Conservation (phyloP, 176 grass and related monocot genomes). For the Themeda triandra region DNA sequence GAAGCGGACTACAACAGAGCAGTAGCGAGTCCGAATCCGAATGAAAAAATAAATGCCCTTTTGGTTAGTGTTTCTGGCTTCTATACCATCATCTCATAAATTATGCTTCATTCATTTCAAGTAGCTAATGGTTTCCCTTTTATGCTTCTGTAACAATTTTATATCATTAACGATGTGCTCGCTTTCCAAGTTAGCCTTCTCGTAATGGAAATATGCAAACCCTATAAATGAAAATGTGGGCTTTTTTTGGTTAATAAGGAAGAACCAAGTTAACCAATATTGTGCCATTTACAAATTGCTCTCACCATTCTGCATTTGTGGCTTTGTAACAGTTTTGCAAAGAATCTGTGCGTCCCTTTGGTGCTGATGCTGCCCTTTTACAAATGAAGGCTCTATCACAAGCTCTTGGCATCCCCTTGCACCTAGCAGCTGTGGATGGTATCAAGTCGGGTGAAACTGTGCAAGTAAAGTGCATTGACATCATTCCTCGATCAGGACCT, state of each 20-base stretch:
- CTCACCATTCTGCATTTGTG: constrained; percentile 5
- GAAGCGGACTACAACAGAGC: background rate
- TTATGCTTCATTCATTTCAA: background rate
- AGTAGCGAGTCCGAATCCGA: background rate
- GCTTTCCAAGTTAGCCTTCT: background rate
- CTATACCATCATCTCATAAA: background rate
- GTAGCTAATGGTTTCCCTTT: background rate
- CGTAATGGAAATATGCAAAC: background rate
- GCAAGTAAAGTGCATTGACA: background rate
- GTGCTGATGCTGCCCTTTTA: background rate
- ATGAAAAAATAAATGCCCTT: background rate
- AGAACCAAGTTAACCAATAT: background rate
- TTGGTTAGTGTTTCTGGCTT: background rate
- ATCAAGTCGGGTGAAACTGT: background rate
- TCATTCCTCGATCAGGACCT: background rate
- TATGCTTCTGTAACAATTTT: background rate
- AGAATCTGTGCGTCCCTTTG: background rate
- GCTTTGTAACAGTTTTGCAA: constrained; percentile 17
- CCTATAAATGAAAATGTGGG: background rate
- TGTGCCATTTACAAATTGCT: background rate
- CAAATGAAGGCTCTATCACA: constrained; percentile 5
- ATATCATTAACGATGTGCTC: background rate
- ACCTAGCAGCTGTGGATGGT: background rate
- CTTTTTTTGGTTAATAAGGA: background rate
- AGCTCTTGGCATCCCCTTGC: constrained; percentile 34